Base-by-base conservation (phyloP, 2,329 filamentous ascomycete genomes). In the Fusarium compactum region DNA sequence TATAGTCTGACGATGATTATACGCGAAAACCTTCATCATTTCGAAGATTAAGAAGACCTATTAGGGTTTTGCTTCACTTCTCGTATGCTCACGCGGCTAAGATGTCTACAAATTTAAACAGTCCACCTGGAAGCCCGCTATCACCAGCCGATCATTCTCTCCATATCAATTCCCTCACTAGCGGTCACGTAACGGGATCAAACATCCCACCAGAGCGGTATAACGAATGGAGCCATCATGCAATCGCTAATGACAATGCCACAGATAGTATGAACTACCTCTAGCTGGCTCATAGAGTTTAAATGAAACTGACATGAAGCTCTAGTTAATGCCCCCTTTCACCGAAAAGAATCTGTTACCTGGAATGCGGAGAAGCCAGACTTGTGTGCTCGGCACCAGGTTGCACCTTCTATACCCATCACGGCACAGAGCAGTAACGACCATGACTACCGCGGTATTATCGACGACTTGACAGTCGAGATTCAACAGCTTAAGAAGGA, bases 381-480 rank as follows among this genome's bases (percentile, higher is more conserved):
- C 7, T 74, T 66, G 70, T 63, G 69, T 67, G 59, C 76, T 27
- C 10, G 10, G 11, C 27, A 27, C 30, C 34, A 62, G 32, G 72
- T 63, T 24, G 71, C 40, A 6, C 77, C 72, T 1, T 69, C 80
- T 1, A 78, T 78, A 10, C 79, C 79, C 6, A 74, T 74, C 0
- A 61, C 76, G 32, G 80, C 81, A 5, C 86, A 79, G 20, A 87
- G 81, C 75, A 92, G 88, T 76, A 91, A 89, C 51, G 89, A 87
- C 27, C 92, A 92, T 61, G 92, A 94, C 59, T 95, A 90, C 65
- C 86, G 93, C 46, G 91, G 91, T 71, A 92, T 97, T 16, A 96
- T 97, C 48, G 93, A 97, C 74, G 93, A 97, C 76, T 80, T 97
- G 62, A 97, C 93, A 0, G 84, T 97, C 24, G 91, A 94, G 76